phyloP scores from a whole-genome alignment of 2,329 filamentous ascomycete genomes.

The Tricladium varicosporioides region DNA sequence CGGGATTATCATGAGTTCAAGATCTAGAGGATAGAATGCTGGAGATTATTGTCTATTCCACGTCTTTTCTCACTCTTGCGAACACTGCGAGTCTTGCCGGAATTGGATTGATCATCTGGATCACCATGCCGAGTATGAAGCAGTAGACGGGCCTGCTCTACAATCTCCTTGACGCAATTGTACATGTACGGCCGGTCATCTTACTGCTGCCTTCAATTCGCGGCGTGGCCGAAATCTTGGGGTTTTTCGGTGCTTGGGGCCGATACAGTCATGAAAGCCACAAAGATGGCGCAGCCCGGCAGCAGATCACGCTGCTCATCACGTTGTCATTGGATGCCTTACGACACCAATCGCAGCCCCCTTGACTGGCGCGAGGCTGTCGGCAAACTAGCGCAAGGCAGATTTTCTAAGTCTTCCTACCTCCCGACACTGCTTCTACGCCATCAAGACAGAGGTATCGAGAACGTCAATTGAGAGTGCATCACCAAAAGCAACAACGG shows the following conservation, averaged over 20 bases:
- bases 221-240: slow-evolving; percentile 18
- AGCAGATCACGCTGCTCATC: slow-evolving; percentile 14
- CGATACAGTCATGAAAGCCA: slow-evolving; percentile 21
- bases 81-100: no score
- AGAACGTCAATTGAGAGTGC: slow-evolving; percentile 1
- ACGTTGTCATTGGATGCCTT: slow-evolving; percentile 22
- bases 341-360: slow-evolving; percentile 12
- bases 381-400: slow-evolving; percentile 16
- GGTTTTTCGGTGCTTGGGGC: background rate
- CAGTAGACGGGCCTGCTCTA: background rate
- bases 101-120: no score
- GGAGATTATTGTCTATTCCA: background rate
- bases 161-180: background rate
- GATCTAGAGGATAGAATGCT: background rate
- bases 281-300: slow-evolving; percentile 17
- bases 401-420: slow-evolving; percentile 11
- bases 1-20: background rate
- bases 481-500: background rate
- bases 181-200: background rate
- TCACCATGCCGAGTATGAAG: no score
- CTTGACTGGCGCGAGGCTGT: background rate
- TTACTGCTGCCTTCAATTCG: slow-evolving; percentile 19
- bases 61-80: background rate
- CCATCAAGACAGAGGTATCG: background rate
- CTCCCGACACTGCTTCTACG: background rate